Base-by-base conservation (phyloP, 1,284 basidiomycete species). In the Trametes pubescens region DNA sequence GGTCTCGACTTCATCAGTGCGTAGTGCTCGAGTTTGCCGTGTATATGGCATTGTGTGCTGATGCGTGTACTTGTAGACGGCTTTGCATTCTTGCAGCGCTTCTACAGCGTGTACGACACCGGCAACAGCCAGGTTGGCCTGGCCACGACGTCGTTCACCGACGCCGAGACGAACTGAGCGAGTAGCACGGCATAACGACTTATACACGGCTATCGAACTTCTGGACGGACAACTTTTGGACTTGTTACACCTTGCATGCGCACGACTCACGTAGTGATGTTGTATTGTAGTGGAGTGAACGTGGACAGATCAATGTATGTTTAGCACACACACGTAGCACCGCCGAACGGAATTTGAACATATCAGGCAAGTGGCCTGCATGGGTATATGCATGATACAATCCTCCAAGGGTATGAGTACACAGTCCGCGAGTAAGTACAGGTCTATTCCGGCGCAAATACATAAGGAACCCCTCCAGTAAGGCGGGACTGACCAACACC, bases 71-170 rank as follows among this genome's bases (percentile, higher is more conserved):
- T 29, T 57, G 9, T 57, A 79, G 78, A 79, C 62, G 75, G 79
- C 34, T 75, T 74, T 62, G 72, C 67, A 51, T 78, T 77, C 59
- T 67, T 82, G 35, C 85, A 91, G 75, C 84, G 88, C 32, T 91
- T 86, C 82, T 90, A 90, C 76, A 82, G 82, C 29, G 86, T 89
- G 37, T 90, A 77, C 71, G 90, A 91, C 71, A 86, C 85, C 32
- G 76, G 80, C 49, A 86, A 86, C 75, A 48, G 66, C 4, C 79
- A 73, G 37, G 74, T 86, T 56, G 84, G 84, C 8, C 75, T 85
- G 49, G 84, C 84, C 2, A 78, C 67, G 32, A 85, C 83, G 10
- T 32, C 64, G 40, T 78, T 81, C 71, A 85, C 83, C 2, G 65
- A 75, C 49, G 79, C 80, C 2, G 72, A 68, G 35, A 80, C 73